phyloP scores from a whole-genome alignment of 139 green algal genomes.

The Closterium sp. region DNA sequence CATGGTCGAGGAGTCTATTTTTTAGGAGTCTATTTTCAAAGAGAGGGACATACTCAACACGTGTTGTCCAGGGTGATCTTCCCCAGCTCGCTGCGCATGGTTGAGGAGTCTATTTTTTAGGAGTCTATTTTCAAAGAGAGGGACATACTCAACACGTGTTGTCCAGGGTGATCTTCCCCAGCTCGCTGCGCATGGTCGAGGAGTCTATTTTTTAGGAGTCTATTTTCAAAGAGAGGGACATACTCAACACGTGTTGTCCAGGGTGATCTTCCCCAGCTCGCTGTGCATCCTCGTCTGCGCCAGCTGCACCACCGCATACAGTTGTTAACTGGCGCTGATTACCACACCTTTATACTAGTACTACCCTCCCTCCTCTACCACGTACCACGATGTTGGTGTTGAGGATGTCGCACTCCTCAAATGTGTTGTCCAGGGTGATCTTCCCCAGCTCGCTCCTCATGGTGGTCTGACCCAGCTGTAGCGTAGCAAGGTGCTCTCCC shows the following conservation, averaged over 20 bases:
- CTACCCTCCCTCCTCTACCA: too few relatives aligned
- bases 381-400: slow-evolving; percentile 82
- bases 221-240: slow-evolving; percentile 91
- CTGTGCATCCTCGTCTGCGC: too few relatives aligned
- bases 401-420: slow-evolving; percentile 89
- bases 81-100: slow-evolving; percentile 90
- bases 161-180: slow-evolving; percentile 97
- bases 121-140: slow-evolving; percentile 87
- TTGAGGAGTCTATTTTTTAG: slow-evolving; percentile 89
- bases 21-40: slow-evolving; percentile 93
- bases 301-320: slow-evolving; percentile 3
- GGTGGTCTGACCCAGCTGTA: too few relatives aligned
- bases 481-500: too few relatives aligned
- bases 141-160: too few relatives aligned
- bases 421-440: slow-evolving; percentile 95
- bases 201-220: slow-evolving; percentile 88
- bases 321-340: too few relatives aligned
- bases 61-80: slow-evolving; percentile 97
- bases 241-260: slow-evolving; percentile 96
- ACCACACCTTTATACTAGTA: neutral
- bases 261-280: slow-evolving; percentile 95
- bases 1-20: slow-evolving; percentile 83
- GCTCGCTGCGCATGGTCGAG: slow-evolving; percentile 86
- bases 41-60: too few relatives aligned
- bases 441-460: slow-evolving; percentile 94